Base-by-base conservation (phyloP, 495 filamentous ascomycete species). In the Filosporella fistucella region DNA sequence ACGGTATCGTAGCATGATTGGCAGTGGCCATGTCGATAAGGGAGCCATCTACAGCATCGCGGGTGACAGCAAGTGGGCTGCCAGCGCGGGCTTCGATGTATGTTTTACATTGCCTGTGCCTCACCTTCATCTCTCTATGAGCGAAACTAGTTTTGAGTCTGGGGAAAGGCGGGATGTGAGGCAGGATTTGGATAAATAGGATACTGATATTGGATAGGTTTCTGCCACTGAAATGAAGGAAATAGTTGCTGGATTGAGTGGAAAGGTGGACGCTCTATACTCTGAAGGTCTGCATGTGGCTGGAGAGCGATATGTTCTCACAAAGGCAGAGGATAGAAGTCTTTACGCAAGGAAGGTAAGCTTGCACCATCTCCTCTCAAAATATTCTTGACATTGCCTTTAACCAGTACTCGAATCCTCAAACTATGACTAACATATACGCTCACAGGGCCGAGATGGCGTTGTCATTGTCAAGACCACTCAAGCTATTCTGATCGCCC, bases 341-440 rank as follows among this genome's bases (percentile, higher is more conserved):
- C 63, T 96, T 51, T 94, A 95, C 67, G 86, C 76, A 51, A 88
- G 88, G 75, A 79, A 90, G 78, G 91, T 96, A 72, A 26, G 71
- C 57, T 34, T 33, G 25, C 41, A 8, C 13, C 26, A 30, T 42
- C 14, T 11, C 22, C 34, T 13, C 17, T n/a, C 44, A n/a, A n/a
- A n/a, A n/a, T 20, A 8, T 1, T 24, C 34, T 5, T 14, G 25
- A 11, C 42, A 7, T 22, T 22, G 22, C 13, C 2, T 41, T 20
- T 10, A 13, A 12, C 36, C 36, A 4, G n/a, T 21, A 13, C 16
- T 6, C 8, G 36, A 20, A 20, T 23, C 6, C 8, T 2, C 4
- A n/a, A n/a, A n/a, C n/a, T n/a, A 45, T 30, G 16, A 38, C 21
- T 18, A 16, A 23, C 32, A 11, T 20, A 44, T 13, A 16, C 2